phyloP scores from a whole-genome alignment of 768 basidiomycete genomes.

The Phylloporus sp. region DNA sequence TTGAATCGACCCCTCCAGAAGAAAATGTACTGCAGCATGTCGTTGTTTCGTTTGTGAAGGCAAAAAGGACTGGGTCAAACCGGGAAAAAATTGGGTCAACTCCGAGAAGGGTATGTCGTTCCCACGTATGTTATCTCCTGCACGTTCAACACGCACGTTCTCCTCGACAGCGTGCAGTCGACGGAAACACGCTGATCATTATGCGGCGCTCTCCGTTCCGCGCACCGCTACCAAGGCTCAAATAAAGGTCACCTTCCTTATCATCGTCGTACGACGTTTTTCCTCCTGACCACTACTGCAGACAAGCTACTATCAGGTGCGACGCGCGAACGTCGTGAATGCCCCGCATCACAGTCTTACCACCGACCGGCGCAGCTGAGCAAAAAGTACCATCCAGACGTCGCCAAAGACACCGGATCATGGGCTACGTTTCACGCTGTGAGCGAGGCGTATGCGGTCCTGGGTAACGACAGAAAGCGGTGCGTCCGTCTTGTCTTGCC shows the following conservation, averaged over 20 bases:
- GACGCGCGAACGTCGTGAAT: not conserved
- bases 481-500: slow-evolving; percentile 12
- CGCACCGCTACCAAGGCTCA: slow-evolving; percentile 29
- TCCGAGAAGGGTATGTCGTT: slow-evolving; percentile 13
- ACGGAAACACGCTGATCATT: slow-evolving; percentile 23
- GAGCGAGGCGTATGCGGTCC: slow-evolving; percentile 44
- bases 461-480: slow-evolving; percentile 45
- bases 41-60: slow-evolving; percentile 5
- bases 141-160: slow-evolving; percentile 6
- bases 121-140: slow-evolving; percentile 20
- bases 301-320: slow-evolving; percentile 32
- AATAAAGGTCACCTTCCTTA: slow-evolving; percentile 29
- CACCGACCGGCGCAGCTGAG: slow-evolving; percentile 33
- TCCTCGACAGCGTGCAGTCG: slow-evolving; percentile 14
- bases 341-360: not conserved
- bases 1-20: slow-evolving; percentile 28
- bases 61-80: slow-evolving; percentile 16
- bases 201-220: slow-evolving; percentile 25
- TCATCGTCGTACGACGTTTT: not conserved
- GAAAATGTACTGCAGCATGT: slow-evolving; percentile 22
- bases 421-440: slow-evolving; percentile 40
- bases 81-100: slow-evolving; percentile 9
- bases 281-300: slow-evolving; percentile 3
- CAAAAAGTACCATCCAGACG: slow-evolving; percentile 45
- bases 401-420: slow-evolving; percentile 34